Percentiles rank a stretch among this genome's conserved stretches.
Evolutionary conservation across 176 grass and related monocot genomes (phyloP).

Genomic region (Musa beccarii): DNA sequence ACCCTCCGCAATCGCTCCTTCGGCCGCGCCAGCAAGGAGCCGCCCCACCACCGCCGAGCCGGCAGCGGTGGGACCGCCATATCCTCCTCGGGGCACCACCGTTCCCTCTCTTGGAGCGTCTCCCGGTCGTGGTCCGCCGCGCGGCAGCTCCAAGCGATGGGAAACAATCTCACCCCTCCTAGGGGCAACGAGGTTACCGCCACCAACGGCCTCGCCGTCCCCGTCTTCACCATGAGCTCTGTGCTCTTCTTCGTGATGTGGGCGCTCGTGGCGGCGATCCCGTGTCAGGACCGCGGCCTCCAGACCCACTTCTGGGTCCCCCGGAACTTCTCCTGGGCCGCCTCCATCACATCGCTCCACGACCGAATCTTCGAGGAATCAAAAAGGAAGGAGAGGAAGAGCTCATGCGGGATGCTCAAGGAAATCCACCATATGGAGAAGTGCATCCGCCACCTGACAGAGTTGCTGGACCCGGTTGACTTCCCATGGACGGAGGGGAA

Average conservation of each 20-base stretch:
- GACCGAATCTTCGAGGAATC: conserved; percentile 78
- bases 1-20: conserved; percentile 78
- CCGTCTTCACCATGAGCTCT: conserved; percentile 52
- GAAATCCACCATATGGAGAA: conserved; percentile 88
- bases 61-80: conserved; percentile 36
- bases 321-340: conserved; percentile 55
- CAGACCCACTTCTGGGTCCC: conserved; percentile 54
- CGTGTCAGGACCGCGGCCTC: conserved; percentile 86
- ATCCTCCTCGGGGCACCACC: conserved; percentile 36
- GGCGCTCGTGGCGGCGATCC: conserved; percentile 62
- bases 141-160: conserved; percentile 85
- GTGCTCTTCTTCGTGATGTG: conserved; percentile 58
- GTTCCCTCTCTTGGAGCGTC: conserved; percentile 87
- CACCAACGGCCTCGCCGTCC: conserved; percentile 43
- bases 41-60: conserved; percentile 30
- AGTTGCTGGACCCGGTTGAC: conserved; percentile 51
- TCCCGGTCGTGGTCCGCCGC: conserved; percentile 85
- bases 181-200: conserved; percentile 40
- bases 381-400: conserved; percentile 81
- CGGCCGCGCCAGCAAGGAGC: conserved; percentile 17
- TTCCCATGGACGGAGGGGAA: conserved; percentile 51
- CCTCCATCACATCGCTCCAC: conserved; percentile 30
- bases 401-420: conserved; percentile 59
- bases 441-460: conserved; percentile 52
- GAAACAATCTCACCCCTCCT: conserved; percentile 44